Conservation (phyloP, 805 yeast species). For the Saccharomycopsis sp. region DNA sequence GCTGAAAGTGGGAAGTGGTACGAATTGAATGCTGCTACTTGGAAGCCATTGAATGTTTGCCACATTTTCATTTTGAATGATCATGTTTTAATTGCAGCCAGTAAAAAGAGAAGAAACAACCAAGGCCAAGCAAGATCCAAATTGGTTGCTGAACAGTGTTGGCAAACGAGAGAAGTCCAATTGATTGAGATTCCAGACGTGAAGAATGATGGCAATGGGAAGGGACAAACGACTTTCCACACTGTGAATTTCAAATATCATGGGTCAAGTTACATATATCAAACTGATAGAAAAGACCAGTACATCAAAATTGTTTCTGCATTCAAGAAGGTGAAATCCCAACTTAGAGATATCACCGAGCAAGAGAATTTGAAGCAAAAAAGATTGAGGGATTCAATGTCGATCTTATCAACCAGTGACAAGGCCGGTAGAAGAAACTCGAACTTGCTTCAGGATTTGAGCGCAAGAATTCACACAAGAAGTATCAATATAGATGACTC, state of each 20-base stretch:
- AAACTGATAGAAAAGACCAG: constrained; percentile 52
- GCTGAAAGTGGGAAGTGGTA: constrained; percentile 79
- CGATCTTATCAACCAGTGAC: constrained; percentile 29
- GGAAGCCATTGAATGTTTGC: constrained; percentile 68
- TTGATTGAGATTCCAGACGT: constrained; percentile 32
- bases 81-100: constrained; percentile 62
- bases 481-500: constrained; percentile 42
- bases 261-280: constrained; percentile 45
- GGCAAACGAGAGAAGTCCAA: constrained; percentile 60
- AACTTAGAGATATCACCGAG: constrained; percentile 45
- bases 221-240: constrained; percentile 26
- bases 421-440: constrained; percentile 24
- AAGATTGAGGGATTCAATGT: constrained; percentile 37
- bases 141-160: constrained; percentile 65
- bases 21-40: constrained; percentile 76
- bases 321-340: constrained; percentile 53
- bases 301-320: constrained; percentile 45
- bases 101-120: constrained; percentile 34
- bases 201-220: constrained; percentile 17
- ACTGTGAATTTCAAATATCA: constrained; percentile 40
- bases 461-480: constrained; percentile 53
- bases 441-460: constrained; percentile 45
- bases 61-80: constrained; percentile 76
- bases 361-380: constrained; percentile 38
- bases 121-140: constrained; percentile 24